Base-by-base conservation (phyloP, 2,329 filamentous ascomycete genomes). In the Escovopsis sp. region DNA sequence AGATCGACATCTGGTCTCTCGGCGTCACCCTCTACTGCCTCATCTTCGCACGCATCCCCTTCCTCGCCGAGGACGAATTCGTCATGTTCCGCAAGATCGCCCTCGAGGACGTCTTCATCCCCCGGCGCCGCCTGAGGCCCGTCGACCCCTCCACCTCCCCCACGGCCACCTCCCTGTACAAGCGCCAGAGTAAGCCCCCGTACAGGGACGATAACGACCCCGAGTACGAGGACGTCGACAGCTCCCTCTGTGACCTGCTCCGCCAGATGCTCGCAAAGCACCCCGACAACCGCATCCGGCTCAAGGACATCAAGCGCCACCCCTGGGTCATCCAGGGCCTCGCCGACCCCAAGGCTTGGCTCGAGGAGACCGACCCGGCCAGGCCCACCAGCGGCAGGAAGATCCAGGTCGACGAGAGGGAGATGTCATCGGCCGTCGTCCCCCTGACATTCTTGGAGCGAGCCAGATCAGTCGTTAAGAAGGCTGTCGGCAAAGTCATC, bases 1-100 rank as follows among this genome's bases (percentile, higher is more conserved):
- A 93, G 52, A 94, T 98, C 50, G 91, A 98, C 55, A 81, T 98
- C 13, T 98, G 91, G 91, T 94, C 91, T 10, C 70, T 98, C 16
- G 91, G 91, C 16, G 86, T 98, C 15, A 98, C 91, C 0, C 73
- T 98, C 2, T 98, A 95, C 62, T 94, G 89, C 55, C 79, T 98
- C 58, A 79, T 98, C 42, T 98, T 83, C 57, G 91, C 87, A 12
- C 84, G 91, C 41, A 84, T 95, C 34, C 91, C 91, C 0, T 98
- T 96, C 56, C 73, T 93, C 51, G 87, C 87, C 39, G 81, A 91
- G 55, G 88, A 93, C 51, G 86, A 94, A 53, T 95, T 83, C 58
- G 83, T 84, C 46, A 81, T 98, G 66, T 95, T 95, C 66, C 77
- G 79, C 49, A 83, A 83, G 48, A 95, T 98, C 50, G 88, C 87